These are phyloP conservation scores for Calonectria montana DNA, from an alignment of 2,329 filamentous ascomycete species.

Conservation along the genomic window DNA sequence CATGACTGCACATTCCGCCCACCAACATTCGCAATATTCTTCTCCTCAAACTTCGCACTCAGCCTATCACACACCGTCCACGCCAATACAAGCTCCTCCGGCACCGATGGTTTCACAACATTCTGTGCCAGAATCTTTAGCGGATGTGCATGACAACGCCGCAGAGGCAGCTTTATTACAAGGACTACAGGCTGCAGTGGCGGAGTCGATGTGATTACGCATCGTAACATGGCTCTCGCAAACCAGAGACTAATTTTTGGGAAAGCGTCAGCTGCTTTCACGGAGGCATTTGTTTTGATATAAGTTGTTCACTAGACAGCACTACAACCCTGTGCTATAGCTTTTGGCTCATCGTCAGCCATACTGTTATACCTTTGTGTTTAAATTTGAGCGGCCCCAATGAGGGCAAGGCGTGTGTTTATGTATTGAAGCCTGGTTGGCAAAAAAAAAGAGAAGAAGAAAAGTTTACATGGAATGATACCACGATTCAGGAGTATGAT, in stretches of 20 bases:
- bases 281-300: slow-evolving; percentile 11
- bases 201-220: slow-evolving; percentile 36
- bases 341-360: not conserved
- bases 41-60: slow-evolving; percentile 27
- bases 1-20: slow-evolving; percentile 22
- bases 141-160: slow-evolving; percentile 47
- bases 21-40: slow-evolving; percentile 30
- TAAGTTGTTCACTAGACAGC: slow-evolving; percentile 17
- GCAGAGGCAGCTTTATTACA: slow-evolving; percentile 50
- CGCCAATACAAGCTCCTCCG: slow-evolving; percentile 35
- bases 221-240: not conserved
- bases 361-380: not conserved
- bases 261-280: not conserved
- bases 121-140: slow-evolving; percentile 32
- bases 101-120: slow-evolving; percentile 38
- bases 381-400: not conserved
- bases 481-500: slow-evolving; percentile 41
- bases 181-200: slow-evolving; percentile 50
- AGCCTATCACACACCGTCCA: slow-evolving; percentile 24
- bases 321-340: slow-evolving; percentile 24
- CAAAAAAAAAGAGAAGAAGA: slow-evolving; percentile 26
- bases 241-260: not conserved
- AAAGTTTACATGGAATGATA: slow-evolving; percentile 41
- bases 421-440: slow-evolving; percentile 38
- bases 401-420: not conserved